Conservation (phyloP, 1,284 basidiomycete genomes). For the Trichosporon coremiiforme region DNA sequence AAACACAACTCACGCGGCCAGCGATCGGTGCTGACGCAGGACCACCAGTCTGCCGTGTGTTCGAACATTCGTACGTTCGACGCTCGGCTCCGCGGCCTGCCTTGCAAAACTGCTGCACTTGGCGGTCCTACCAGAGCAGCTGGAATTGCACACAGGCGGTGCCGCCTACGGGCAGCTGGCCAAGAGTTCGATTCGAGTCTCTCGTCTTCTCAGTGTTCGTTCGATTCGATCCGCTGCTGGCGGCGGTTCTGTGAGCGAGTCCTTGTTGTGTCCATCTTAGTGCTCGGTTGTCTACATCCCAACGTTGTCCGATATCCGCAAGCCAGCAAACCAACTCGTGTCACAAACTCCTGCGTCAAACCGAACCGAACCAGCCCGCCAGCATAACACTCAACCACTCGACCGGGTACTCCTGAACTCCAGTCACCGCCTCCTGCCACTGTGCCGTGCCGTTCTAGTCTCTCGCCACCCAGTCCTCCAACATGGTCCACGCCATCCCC, state of each 20-base stretch:
- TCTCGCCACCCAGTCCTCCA: neutral
- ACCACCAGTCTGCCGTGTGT: neutral
- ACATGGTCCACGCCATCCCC: neutral
- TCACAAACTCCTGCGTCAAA: too few species aligned
- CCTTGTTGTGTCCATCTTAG: neutral
- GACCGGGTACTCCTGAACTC: too few species aligned
- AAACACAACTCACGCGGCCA: neutral
- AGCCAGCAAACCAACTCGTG: too few species aligned
- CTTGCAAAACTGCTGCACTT: too few species aligned
- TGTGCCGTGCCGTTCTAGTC: too few species aligned
- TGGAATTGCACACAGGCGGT: neutral
- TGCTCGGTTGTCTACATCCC: constrained; percentile 3
- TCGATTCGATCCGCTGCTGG: neutral
- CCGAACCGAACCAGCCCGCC: too few species aligned
- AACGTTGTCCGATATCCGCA: neutral
- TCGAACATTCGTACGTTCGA: neutral
- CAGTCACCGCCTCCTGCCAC: too few species aligned
- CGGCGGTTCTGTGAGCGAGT: neutral
- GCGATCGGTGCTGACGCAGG: neutral
- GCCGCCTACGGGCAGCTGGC: too few species aligned
- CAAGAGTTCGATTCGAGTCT: neutral
- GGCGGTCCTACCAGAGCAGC: neutral
- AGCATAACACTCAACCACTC: too few species aligned
- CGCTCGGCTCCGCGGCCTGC: neutral
- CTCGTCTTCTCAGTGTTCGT: neutral